These are phyloP conservation scores for Arthroderma sp. DNA, from an alignment of 2,329 filamentous ascomycete species.

Conservation along the genomic window DNA sequence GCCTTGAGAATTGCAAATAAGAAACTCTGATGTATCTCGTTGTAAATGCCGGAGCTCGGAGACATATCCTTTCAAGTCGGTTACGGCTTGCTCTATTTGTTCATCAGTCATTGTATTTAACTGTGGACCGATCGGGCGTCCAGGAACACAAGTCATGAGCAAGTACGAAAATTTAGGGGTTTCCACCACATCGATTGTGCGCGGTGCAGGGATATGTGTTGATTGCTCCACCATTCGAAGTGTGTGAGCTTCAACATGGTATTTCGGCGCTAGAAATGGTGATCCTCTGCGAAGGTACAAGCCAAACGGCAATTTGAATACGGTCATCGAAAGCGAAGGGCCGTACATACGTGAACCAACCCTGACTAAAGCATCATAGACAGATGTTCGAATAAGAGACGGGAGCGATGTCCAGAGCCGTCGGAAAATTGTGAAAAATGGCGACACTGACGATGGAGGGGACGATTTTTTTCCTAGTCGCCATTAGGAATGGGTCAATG, in stretches of 20 bases:
- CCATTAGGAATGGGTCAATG: not conserved
- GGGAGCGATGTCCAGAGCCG: not conserved
- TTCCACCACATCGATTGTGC: slow-evolving; percentile 10
- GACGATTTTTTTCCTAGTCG: not conserved
- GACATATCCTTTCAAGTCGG: slow-evolving; percentile 11
- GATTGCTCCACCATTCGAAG: slow-evolving; percentile 10
- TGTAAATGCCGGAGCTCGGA: slow-evolving; percentile 11
- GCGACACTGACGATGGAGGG: not conserved
- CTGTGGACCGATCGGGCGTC: slow-evolving; percentile 11
- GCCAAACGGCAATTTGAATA: slow-evolving; percentile 13
- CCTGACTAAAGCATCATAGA: slow-evolving; percentile 8
- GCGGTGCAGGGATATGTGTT: slow-evolving; percentile 10
- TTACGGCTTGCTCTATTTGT: slow-evolving; percentile 10
- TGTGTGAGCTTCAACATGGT: slow-evolving; percentile 10
- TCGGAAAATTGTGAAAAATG: not conserved
- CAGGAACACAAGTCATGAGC: slow-evolving; percentile 15
- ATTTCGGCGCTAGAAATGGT: slow-evolving; percentile 5
- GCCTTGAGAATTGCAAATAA: slow-evolving; percentile 12
- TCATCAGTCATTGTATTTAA: slow-evolving; percentile 13
- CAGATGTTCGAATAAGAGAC: not conserved
- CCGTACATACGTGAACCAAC: slow-evolving; percentile 10
- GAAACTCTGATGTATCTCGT: not conserved
- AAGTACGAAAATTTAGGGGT: slow-evolving; percentile 9
- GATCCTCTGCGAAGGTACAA: slow-evolving; percentile 13
- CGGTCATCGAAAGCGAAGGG: slow-evolving; percentile 11